These are phyloP conservation scores for Clarireedia homoeocarpa DNA, from an alignment of 2,329 filamentous ascomycete genomes.

Conservation along the genomic window DNA sequence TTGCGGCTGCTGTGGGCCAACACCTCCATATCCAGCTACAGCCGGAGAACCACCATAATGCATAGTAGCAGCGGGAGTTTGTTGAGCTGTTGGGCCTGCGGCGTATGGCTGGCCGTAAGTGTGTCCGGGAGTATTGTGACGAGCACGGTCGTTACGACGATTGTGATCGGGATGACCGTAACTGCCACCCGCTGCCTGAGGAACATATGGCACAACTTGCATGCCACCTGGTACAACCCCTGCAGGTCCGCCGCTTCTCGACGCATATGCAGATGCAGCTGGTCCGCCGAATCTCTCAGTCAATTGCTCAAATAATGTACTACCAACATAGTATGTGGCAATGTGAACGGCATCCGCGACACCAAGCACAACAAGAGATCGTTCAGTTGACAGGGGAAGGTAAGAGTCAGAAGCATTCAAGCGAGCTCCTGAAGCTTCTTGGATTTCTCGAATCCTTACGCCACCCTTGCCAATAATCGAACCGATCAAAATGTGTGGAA, in stretches of 20 bases:
- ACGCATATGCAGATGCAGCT: slow-evolving; percentile 94
- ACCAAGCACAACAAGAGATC: slow-evolving; percentile 95
- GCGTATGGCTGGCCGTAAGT: slow-evolving; percentile 59
- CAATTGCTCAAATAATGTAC: slow-evolving; percentile 94
- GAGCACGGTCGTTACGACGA: slow-evolving; percentile 65
- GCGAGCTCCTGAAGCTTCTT: slow-evolving; percentile 92
- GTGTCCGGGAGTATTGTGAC: slow-evolving; percentile 68
- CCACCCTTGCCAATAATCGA: slow-evolving; percentile 98
- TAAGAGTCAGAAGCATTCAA: slow-evolving; percentile 95
- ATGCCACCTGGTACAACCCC: slow-evolving; percentile 93
- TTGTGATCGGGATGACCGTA: slow-evolving; percentile 87
- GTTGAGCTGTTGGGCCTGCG: slow-evolving; percentile 45
- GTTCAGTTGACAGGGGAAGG: slow-evolving; percentile 88
- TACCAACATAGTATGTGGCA: slow-evolving; percentile 96
- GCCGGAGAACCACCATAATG: slow-evolving; percentile 61
- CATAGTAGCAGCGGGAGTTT: slow-evolving; percentile 54
- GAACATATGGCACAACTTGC: slow-evolving; percentile 98
- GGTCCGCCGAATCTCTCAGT: slow-evolving; percentile 95
- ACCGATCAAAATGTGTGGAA: slow-evolving; percentile 94
- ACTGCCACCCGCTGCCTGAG: slow-evolving; percentile 85
- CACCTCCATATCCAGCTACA: slow-evolving; percentile 66
- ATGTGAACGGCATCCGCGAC: slow-evolving; percentile 98
- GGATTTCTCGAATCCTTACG: slow-evolving; percentile 93
- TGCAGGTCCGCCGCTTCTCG: slow-evolving; percentile 84
- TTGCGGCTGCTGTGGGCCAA: slow-evolving; percentile 70